A percentile compares a stretch with the other conserved stretches of the same genome.
Conservation (phyloP, 164 flowering plant genomes). For the Piper longum region DNA sequence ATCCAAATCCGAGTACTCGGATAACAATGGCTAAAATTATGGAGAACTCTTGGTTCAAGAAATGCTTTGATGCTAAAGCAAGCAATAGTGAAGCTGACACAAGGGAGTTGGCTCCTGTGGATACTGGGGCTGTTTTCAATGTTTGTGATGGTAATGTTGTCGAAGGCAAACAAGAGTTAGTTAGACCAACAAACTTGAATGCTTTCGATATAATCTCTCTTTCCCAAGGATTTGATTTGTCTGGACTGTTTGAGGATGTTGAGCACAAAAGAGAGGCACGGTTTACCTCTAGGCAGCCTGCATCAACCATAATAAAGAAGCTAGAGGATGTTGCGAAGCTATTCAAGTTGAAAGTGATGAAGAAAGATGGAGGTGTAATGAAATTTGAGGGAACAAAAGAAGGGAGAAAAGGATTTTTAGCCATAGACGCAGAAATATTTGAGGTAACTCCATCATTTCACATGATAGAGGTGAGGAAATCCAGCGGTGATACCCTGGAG, state of each 20-base stretch:
- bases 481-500: slow-evolving; percentile 65
- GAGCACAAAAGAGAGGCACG: slow-evolving; percentile 28
- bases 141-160: slow-evolving; percentile 6
- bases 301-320: slow-evolving; percentile 47
- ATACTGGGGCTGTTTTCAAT: slow-evolving; percentile 10
- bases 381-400: slow-evolving; percentile 39
- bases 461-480: slow-evolving; percentile 62
- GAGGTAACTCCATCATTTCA: slow-evolving; percentile 47
- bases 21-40: slow-evolving; percentile 49
- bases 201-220: slow-evolving; percentile 79
- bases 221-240: slow-evolving; percentile 66
- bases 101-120: slow-evolving; percentile 8
- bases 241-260: slow-evolving; percentile 48
- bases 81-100: slow-evolving; percentile 10
- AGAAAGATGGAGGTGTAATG: slow-evolving; percentile 42
- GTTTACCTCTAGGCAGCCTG: slow-evolving; percentile 47
- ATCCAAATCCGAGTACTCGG: slow-evolving; percentile 52
- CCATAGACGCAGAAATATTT: slow-evolving; percentile 71
- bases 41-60: slow-evolving; percentile 58
- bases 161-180: slow-evolving; percentile 18
- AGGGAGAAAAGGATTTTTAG: slow-evolving; percentile 54
- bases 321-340: slow-evolving; percentile 44
- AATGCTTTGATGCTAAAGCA: slow-evolving; percentile 18
- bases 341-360: slow-evolving; percentile 33
- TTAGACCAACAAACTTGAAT: slow-evolving; percentile 33